phyloP scores from a whole-genome alignment of 768 basidiomycete species.

The Rhizopogon roseolus region DNA sequence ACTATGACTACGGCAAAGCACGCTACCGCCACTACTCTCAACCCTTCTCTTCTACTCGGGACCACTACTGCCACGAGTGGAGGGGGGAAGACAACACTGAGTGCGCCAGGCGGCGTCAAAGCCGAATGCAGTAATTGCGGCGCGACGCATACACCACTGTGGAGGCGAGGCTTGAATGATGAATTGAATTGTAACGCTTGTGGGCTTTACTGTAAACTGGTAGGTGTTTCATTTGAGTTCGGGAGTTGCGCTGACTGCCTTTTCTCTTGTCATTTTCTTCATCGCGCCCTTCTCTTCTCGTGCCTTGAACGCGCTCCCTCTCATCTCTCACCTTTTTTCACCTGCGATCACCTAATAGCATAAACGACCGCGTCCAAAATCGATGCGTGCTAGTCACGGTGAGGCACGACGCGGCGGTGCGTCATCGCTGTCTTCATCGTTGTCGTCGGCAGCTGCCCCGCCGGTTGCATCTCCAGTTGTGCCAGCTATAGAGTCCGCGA shows the following conservation, averaged over 20 bases:
- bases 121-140: conserved; percentile 88
- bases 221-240: conserved; percentile 28
- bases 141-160: conserved; percentile 83
- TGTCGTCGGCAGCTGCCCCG: not conserved
- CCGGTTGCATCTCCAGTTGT: not conserved
- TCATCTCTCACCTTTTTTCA: no score
- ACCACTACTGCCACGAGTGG: conserved; percentile 16
- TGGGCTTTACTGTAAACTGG: conserved; percentile 83
- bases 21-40: conserved; percentile 58
- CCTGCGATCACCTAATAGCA: conserved; percentile 40
- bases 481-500: not conserved
- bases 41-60: conserved; percentile 34
- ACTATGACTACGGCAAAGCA: conserved; percentile 9
- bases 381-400: conserved; percentile 73
- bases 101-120: conserved; percentile 58
- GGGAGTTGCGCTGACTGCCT: not conserved
- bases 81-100: conserved; percentile 2
- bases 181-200: conserved; percentile 90
- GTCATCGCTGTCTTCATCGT: not conserved
- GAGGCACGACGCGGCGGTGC: conserved; percentile 46
- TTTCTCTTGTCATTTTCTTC: no score
- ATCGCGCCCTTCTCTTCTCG: no score
- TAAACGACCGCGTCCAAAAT: conserved; percentile 85
- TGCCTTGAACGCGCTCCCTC: no score
- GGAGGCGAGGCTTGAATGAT: conserved; percentile 82